A percentile compares a stretch with the other conserved stretches of the same genome.
These are phyloP conservation scores for Mrakia frigida DNA, from an alignment of 768 basidiomycete genomes.

Conservation along the genomic window DNA sequence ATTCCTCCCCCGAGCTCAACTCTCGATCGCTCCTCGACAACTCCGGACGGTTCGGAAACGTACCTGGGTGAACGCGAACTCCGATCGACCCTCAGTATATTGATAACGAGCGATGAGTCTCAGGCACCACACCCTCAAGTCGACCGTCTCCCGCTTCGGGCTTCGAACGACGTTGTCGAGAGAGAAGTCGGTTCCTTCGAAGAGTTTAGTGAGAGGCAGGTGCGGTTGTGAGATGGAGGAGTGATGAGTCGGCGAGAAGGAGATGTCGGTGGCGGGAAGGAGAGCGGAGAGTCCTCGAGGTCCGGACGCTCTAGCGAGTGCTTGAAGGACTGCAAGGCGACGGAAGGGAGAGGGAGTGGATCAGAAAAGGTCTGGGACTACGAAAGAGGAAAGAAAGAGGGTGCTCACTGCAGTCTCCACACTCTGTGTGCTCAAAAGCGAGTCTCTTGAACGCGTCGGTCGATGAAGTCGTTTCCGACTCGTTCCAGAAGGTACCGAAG, in stretches of 20 bases:
- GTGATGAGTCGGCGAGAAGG: background rate
- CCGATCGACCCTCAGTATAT: conserved; percentile 4
- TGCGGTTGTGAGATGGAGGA: background rate
- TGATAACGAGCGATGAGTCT: conserved; percentile 21
- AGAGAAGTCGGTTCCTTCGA: background rate
- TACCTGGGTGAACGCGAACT: conserved; percentile 3
- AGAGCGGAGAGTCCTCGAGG: conserved; percentile 6
- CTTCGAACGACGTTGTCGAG: background rate
- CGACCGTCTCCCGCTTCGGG: background rate
- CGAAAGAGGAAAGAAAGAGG: background rate
- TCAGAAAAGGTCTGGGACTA: too few relatives aligned
- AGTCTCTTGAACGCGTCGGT: conserved; percentile 43
- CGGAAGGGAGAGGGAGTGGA: background rate
- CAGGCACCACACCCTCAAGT: background rate
- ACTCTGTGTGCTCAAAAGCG: conserved; percentile 42
- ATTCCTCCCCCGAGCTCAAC: too few relatives aligned
- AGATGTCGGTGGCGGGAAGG: background rate
- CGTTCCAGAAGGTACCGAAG: conserved; percentile 41
- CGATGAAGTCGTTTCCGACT: conserved; percentile 34
- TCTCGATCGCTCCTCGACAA: too few relatives aligned
- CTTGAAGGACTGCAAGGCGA: background rate
- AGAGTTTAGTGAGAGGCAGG: conserved; percentile 6
- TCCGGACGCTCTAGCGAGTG: conserved; percentile 1
- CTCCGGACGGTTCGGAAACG: too few relatives aligned
- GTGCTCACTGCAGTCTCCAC: conserved; percentile 44